Evolutionary conservation across 139 green algal species (phyloP).

Genomic region (Dunaliella sp.): DNA sequence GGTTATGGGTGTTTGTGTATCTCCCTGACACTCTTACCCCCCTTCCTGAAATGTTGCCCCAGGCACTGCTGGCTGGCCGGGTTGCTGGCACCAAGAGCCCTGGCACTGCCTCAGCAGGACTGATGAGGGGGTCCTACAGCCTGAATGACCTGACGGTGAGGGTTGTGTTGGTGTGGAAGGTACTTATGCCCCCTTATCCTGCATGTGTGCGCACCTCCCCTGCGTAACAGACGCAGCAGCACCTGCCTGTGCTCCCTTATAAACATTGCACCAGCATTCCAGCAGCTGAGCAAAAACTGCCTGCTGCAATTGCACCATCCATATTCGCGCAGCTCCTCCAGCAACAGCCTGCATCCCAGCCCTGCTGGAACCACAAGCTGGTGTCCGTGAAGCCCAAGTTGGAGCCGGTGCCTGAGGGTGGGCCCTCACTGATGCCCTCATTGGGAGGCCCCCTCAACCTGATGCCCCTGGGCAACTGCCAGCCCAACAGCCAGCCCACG

Average conservation of each 20-base stretch:
- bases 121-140: conserved; percentile 16
- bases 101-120: not conserved
- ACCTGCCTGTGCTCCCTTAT: not conserved
- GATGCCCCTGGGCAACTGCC: not conserved
- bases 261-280: not conserved
- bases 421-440: not conserved
- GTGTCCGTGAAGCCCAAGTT: conserved; percentile 18
- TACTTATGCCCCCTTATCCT: not conserved
- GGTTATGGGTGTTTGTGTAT: not conserved
- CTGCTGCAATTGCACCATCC: not conserved
- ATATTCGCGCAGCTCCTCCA: not conserved
- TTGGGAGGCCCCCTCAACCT: conserved; percentile 18
- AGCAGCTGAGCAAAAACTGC: not conserved
- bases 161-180: not conserved
- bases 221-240: not conserved
- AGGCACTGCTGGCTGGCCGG: not conserved
- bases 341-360: not conserved
- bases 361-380: conserved; percentile 13
- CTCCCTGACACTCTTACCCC: not conserved
- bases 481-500: not conserved
- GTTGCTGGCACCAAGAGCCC: not conserved
- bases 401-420: conserved; percentile 14
- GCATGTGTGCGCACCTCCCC: too few species aligned
- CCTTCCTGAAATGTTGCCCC: not conserved
- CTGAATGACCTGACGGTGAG: conserved; percentile 14